Evolutionary conservation across 805 yeast species (phyloP), one percentile per base, ranked within the genome.

Genomic region (Candida namnaoensis): DNA sequence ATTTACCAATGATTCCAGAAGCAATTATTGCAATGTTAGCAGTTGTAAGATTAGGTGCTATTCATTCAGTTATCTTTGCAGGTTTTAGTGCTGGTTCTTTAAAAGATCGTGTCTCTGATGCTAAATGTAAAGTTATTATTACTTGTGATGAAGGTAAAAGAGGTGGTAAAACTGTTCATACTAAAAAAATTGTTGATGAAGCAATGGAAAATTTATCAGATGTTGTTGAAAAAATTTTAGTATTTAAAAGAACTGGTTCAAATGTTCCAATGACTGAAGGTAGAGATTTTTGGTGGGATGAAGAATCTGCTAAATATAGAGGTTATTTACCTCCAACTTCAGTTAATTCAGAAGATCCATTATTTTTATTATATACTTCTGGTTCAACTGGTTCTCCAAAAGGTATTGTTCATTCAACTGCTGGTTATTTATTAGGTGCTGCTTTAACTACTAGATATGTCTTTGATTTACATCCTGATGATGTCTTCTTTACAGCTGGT

Each of bases 321-420:
- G 39, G 39, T 36, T 85, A 82, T 64, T 66, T 65, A 51, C 82
- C 93, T n/a, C 83, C 88, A 23, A 80, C 72, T 38, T 79, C 88
- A 25, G 87, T 84, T 44, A 72, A 72, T 57, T 62, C 90, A n/a
- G 95, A 85, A 64, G 90, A 85, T 62, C 85, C 91, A 38, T 66
- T 85, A 55, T 85, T 85, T 65, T 69, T 85, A 63, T 72, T 85
- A 50, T 85, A 85, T 62, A 85, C 95, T 36, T 83, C 91, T 14
- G 95, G 95, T 42, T 82, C 91, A 23, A 85, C 95, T 11, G 95
- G 95, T 48, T 78, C 84, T 47, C 95, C 95, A 58, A 85, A 85
- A 68, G 95, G 95, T 62, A 82, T 85, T 38, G 83, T 77, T 47
- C 95, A 85, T 64, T 64, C 82, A 37, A 84, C 93, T 44, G 93